Base-by-base conservation (phyloP, 768 basidiomycete species). In the Pisolithus sp. region DNA sequence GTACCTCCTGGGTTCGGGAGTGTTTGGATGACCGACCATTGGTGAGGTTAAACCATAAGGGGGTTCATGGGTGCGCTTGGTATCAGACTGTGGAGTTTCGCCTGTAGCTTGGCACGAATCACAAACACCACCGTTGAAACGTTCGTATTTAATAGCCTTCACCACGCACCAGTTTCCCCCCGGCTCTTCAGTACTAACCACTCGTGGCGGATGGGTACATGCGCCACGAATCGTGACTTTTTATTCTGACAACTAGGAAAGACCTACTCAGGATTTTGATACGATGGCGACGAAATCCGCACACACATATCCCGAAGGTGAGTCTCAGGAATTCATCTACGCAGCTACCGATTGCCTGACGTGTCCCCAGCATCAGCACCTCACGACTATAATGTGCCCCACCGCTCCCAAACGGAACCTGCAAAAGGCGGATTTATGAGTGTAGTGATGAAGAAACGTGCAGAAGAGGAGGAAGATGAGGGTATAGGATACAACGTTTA, bases 381-480 rank as follows among this genome's bases (percentile, higher is more conserved):
- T n/a, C 8, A 6, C 62, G 55, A 26, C 53, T 60, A 9, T 17
- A 46, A 28, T 28, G 17, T 31, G 10, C 26, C 24, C 24, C 15
- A 7, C 8, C 43, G 9, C 23, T 26, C 45, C 15, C 54, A 3
- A 23, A 66, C 62, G 26, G 62, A 59, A 26, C 59, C 64, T n/a
- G 24, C 28, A 17, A 17, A 37, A 2, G 4, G 39, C 36, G 62
- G 56, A 26, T 63, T 68, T 52, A 56, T 60, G 59, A 40, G 6
- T n/a, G 50, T 66, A 7, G 38, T 69, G 38, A 54, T 64, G 54
- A 28, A 37, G 15, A 37, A 23, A n/a, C 54, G 43, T 30, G 24
- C 36, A 4, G 12, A 52, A 23, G 55, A 59, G 3, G 53, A 49
- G 20, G 3, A 56, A 2, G 57, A 58, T 39, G 66, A 69, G 31